Conservation (phyloP, 2,329 filamentous ascomycete species). For the Amauroascus niger region DNA sequence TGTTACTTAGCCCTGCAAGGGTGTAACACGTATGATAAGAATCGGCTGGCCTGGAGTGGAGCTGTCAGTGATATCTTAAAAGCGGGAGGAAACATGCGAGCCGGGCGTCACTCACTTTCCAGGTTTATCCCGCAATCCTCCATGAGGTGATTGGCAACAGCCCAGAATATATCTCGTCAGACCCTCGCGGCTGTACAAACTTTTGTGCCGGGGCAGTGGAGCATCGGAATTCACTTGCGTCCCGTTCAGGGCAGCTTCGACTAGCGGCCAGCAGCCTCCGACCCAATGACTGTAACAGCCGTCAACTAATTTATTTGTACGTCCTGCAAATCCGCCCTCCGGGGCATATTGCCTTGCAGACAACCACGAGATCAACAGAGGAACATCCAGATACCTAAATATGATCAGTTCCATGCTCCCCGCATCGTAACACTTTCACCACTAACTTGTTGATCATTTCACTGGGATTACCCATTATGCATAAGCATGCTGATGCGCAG, state of each 20-base stretch:
- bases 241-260: conserved; percentile 66
- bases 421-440: conserved; percentile 7
- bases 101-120: conserved; percentile 55
- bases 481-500: conserved; percentile 80
- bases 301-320: conserved; percentile 95
- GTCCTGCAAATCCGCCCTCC: conserved; percentile 84
- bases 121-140: conserved; percentile 88
- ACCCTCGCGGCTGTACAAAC: conserved; percentile 69
- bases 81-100: neutral
- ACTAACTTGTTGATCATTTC: conserved; percentile 61
- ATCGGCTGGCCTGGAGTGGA: conserved; percentile 55
- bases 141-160: conserved; percentile 70
- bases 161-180: conserved; percentile 80
- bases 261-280: conserved; percentile 83
- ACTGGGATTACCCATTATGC: conserved; percentile 71
- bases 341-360: conserved; percentile 80
- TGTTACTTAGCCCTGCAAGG: conserved; percentile 71
- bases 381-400: conserved; percentile 63
- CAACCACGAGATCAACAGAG: conserved; percentile 73
- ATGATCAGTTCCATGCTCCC: conserved; percentile 15
- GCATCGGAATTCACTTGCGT: conserved; percentile 28
- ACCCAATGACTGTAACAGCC: conserved; percentile 99
- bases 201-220: conserved; percentile 23
- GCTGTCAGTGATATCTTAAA: conserved; percentile 2
- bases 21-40: conserved; percentile 92